Evolutionary conservation across 257 asterid genomes (phyloP), one percentile per base, ranked within the genome.

Genomic region (Prunella vulgaris): DNA sequence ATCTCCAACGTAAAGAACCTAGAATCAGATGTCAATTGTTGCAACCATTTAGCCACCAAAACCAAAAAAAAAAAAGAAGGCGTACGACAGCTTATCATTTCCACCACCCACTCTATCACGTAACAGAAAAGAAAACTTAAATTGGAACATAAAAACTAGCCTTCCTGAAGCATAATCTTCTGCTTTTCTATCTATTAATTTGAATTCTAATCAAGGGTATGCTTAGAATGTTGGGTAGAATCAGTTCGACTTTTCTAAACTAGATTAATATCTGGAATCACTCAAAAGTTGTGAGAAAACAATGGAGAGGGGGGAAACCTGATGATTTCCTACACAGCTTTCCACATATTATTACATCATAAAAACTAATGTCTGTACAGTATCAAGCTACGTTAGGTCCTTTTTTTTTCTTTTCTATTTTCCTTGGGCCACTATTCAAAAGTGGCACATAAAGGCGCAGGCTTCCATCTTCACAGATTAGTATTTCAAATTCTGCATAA

Each of bases 1-100:
- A 85, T 94, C 99, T 44, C 99, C 99, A 76, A 91, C 97, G 27
- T 94, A 94, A 76, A 94, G 99, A 20, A 94, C 97, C 99, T 94
- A 79, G 27, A 63, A 59, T 14, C 24, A 78, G 21, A 79, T 63
- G 74, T 63, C 22, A 74, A 71, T 66, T 61, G 33, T 18, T 9
- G 53, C 44, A 74, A 69, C 60, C 35, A 52, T 33, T 66, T 12
- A 72, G 37, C 18, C 66, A 52, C 76, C 57, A 32, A 77, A 44
- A 71, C 62, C 40, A 73, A 22, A 42, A 72, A 40, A 70, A 57
- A 69, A 46, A 71, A 59, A 64, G 56, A n/a, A n/a, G 17, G 52
- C 33, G n/a, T 30, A 52, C 40, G 59, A 63, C 24, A 51, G 48
- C 9, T 52, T 58, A 32, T 37, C 30, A n/a, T n/a, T 49, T 46